Evolutionary conservation across 2,329 filamentous ascomycete species (phyloP), one percentile per base, ranked within the genome.

Genomic region (Penicillium fuscoglaucum): DNA sequence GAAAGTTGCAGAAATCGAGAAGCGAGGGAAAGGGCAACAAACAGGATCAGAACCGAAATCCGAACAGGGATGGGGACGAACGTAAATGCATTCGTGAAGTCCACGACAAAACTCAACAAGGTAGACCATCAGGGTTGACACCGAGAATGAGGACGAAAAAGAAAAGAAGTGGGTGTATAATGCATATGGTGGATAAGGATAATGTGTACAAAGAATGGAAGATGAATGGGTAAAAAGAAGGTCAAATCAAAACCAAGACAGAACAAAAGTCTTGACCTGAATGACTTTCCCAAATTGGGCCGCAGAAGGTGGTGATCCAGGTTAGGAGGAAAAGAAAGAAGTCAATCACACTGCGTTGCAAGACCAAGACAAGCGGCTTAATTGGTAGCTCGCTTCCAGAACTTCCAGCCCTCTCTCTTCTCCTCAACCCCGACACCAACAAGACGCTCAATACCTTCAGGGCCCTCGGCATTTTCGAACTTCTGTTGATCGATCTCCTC

Each of bases 401-500:
- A 95, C 72, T 93, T 93, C 90, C 90, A 95, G 3, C 90, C 90
- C 67, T 91, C 88, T 61, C 88, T 79, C 70, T 89, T 88, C 47
- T 89, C 88, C 0, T 80, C 82, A 26, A 84, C 82, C 4, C 86
- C 86, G 2, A 96, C 91, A 17, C 93, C 93, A 0, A 97, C 93
- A 41, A 99, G 79, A 67, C 84, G 83, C 75, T 98, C 93, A 21
- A 99, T 90, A 0, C 90, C 95, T 55, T 93, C 89, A 39, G 87
- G 89, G 1, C 90, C 93, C 53, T 91, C 85, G 0, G 91, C 95
- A 56, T 87, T 90, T 55, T 98, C 81, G 72, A 99, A 90, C 69
- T 88, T 89, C 58, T 97, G 91, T 68, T 93, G 83, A 68, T 96
- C 90, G 69, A 99, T 98, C 76, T 97, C 93, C 79, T 95, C 91